A percentile compares a stretch with the other conserved stretches of the same genome.
phyloP scores from a whole-genome alignment of 495 filamentous ascomycete species.

The Penicillium longicatenatum region DNA sequence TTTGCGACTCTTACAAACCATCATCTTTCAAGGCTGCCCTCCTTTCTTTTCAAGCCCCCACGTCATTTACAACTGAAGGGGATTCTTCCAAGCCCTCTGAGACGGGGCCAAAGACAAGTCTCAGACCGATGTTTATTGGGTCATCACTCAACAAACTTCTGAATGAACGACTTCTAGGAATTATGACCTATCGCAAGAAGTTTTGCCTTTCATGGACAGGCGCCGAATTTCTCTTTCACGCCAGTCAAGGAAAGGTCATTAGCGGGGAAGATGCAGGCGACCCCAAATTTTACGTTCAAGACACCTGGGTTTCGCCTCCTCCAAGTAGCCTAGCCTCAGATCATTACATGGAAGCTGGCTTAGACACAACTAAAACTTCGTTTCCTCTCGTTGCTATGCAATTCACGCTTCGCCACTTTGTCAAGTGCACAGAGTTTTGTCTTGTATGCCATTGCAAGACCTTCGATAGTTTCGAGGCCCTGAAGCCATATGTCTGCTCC shows the following conservation, averaged over 20 bases:
- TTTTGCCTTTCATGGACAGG: slow-evolving; percentile 64
- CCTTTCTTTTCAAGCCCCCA: slow-evolving; percentile 46
- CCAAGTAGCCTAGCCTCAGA: slow-evolving; percentile 48
- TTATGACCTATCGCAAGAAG: slow-evolving; percentile 61
- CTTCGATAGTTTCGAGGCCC: slow-evolving; percentile 72
- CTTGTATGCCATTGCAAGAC: slow-evolving; percentile 80
- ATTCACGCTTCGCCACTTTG: slow-evolving; percentile 76
- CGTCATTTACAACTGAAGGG: slow-evolving; percentile 9
- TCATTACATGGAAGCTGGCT: slow-evolving; percentile 43
- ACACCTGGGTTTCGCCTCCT: slow-evolving; percentile 28
- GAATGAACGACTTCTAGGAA: slow-evolving; percentile 62
- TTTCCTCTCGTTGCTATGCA: slow-evolving; percentile 79
- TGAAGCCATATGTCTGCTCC: slow-evolving; percentile 90
- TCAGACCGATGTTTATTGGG: slow-evolving; percentile 65
- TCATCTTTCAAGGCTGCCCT: slow-evolving; percentile 42
- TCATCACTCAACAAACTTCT: slow-evolving; percentile 70
- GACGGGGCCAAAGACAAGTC: not conserved
- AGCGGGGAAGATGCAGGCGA: slow-evolving; percentile 6
- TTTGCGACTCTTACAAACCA: slow-evolving; percentile 54
- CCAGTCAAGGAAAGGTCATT: slow-evolving; percentile 38
- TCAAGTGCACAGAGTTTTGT: slow-evolving; percentile 85
- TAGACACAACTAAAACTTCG: slow-evolving; percentile 37
- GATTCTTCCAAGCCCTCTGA: slow-evolving; percentile 22
- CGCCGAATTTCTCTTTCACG: slow-evolving; percentile 63
- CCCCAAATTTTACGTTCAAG: slow-evolving; percentile 19